Conservation (phyloP, 139 green algal genomes). For the Edaphochlamys debaryana region DNA sequence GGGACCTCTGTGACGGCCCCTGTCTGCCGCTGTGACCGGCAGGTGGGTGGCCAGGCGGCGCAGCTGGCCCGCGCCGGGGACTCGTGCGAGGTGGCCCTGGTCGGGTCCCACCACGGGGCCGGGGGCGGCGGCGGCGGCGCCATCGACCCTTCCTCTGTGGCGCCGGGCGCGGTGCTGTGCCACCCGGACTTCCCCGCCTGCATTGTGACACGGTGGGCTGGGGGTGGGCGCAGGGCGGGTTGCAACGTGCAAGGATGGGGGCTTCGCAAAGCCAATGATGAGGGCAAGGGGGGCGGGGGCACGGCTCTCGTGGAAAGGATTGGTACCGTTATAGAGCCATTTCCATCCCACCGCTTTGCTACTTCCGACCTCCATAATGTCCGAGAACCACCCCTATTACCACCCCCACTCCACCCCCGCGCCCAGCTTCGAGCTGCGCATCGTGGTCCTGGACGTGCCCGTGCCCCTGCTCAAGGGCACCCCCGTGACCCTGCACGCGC, state of each 20-base stretch:
- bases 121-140: slow-evolving; percentile 23
- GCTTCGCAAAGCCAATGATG: too few species aligned
- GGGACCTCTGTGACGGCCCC: too few species aligned
- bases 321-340: too few species aligned
- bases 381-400: too few species aligned
- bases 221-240: too few species aligned
- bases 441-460: slow-evolving; percentile 85
- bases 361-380: too few species aligned
- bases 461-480: slow-evolving; percentile 84
- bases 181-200: slow-evolving; percentile 82
- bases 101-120: slow-evolving; percentile 2
- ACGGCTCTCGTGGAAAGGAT: too few species aligned
- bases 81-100: slow-evolving; percentile 79
- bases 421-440: slow-evolving; percentile 66
- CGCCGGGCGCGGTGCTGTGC: slow-evolving; percentile 70
- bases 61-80: slow-evolving; percentile 81
- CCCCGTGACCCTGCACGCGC: slow-evolving; percentile 77
- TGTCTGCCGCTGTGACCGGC: too few species aligned
- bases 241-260: too few species aligned
- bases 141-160: slow-evolving; percentile 58
- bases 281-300: too few species aligned
- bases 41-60: slow-evolving; percentile 10
- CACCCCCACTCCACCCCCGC: too few species aligned
- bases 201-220: slow-evolving; percentile 55
- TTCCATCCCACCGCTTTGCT: too few species aligned